Conservation (phyloP, 2,329 filamentous ascomycete species). For the Colletotrichum chlorophyti region DNA sequence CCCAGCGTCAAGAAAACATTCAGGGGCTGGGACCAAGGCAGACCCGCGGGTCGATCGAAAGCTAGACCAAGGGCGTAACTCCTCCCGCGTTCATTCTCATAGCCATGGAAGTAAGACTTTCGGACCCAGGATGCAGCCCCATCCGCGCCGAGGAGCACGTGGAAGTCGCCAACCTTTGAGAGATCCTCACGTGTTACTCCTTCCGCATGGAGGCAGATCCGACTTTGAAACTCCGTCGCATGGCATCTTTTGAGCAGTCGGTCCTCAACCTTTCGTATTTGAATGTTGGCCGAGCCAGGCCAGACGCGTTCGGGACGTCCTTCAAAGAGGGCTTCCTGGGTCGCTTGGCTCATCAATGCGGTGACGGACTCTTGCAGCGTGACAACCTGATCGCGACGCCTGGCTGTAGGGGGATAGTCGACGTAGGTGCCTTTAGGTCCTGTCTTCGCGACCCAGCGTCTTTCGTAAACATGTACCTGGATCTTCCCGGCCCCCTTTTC, state of each 20-base stretch:
- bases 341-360: slow-evolving; percentile 34
- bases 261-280: slow-evolving; percentile 47
- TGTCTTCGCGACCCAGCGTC: slow-evolving; percentile 37
- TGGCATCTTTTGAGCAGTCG: slow-evolving; percentile 42
- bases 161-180: slow-evolving; percentile 41
- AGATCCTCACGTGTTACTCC: slow-evolving; percentile 38
- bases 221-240: slow-evolving; percentile 36
- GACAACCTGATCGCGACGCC: slow-evolving; percentile 43
- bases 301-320: slow-evolving; percentile 42
- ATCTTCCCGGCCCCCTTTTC: slow-evolving; percentile 40
- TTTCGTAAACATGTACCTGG: slow-evolving; percentile 43
- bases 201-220: slow-evolving; percentile 41
- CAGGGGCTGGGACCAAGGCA: slow-evolving; percentile 43
- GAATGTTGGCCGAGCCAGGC: slow-evolving; percentile 44
- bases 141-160: slow-evolving; percentile 43
- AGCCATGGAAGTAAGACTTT: slow-evolving; percentile 40
- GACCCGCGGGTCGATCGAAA: slow-evolving; percentile 39
- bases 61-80: slow-evolving; percentile 44
- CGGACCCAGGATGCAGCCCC: slow-evolving; percentile 45
- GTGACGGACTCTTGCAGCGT: slow-evolving; percentile 44
- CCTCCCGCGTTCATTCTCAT: slow-evolving; percentile 41
- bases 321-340: slow-evolving; percentile 39
- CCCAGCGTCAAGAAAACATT: slow-evolving; percentile 45
- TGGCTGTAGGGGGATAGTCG: slow-evolving; percentile 38
- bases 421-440: slow-evolving; percentile 31